These are phyloP conservation scores for Paracoccidioides lutzii DNA, from an alignment of 2,329 filamentous ascomycete genomes.

Conservation along the genomic window DNA sequence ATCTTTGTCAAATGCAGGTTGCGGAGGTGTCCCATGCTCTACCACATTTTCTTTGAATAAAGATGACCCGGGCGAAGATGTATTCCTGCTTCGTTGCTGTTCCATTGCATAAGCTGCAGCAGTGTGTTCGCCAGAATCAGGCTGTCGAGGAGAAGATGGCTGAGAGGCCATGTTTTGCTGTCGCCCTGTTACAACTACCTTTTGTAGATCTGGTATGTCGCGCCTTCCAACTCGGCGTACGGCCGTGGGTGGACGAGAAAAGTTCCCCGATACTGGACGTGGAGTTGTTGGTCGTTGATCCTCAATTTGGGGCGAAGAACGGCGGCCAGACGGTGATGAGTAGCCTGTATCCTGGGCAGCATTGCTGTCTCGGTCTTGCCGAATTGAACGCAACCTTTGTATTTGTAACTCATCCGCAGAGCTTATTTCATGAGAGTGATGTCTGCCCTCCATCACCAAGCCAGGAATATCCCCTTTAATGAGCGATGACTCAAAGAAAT, in stretches of 20 bases:
- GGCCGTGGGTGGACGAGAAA: conserved; percentile 17
- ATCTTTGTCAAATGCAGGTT: conserved; percentile 24
- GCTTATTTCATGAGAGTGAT: conserved; percentile 10
- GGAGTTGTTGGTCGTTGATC: conserved; percentile 28
- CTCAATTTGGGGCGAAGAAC: not conserved
- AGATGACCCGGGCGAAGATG: conserved; percentile 31
- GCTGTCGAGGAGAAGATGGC: conserved; percentile 29
- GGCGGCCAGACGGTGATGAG: not conserved
- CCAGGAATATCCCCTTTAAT: conserved; percentile 66
- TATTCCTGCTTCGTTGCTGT: conserved; percentile 46
- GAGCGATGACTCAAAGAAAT: conserved; percentile 67
- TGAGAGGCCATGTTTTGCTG: conserved; percentile 24
- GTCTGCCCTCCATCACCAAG: conserved; percentile 59
- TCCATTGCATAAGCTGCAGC: conserved; percentile 38
- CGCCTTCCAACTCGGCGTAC: conserved; percentile 24
- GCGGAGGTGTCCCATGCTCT: conserved; percentile 21
- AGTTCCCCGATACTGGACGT: conserved; percentile 17
- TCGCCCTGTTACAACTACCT: conserved; percentile 17
- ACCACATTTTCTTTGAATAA: conserved; percentile 35
- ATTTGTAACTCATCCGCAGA: conserved; percentile 6
- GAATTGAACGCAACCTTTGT: not conserved
- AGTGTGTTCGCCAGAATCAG: conserved; percentile 25
- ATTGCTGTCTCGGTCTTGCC: conserved; percentile 7
- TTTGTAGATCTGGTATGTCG: conserved; percentile 21
- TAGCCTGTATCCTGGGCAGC: conserved; percentile 20